These are phyloP conservation scores for Kuraishia piskuri DNA, from an alignment of 805 yeast species.

Conservation along the genomic window DNA sequence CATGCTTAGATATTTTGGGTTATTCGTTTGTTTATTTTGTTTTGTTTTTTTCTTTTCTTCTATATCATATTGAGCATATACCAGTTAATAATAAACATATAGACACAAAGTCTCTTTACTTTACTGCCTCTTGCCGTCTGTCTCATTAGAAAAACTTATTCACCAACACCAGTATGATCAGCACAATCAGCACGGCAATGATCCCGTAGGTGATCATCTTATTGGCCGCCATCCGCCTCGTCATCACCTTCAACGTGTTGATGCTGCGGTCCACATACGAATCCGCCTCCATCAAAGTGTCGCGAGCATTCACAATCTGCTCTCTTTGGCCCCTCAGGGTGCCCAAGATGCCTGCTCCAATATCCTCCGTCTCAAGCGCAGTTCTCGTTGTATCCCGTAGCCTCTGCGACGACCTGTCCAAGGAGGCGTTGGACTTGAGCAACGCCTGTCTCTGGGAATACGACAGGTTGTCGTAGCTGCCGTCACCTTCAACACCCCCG, in stretches of 20 bases:
- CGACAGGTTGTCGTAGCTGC: constrained; percentile 15
- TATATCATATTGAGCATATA: neutral
- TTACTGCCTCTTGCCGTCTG: neutral
- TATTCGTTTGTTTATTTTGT: neutral
- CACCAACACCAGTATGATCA: constrained; percentile 76
- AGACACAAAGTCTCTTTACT: neutral
- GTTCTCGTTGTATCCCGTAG: constrained; percentile 81
- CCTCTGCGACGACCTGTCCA: constrained; percentile 78
- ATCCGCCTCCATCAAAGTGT: constrained; percentile 84
- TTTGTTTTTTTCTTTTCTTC: neutral
- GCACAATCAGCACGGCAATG: constrained; percentile 74
- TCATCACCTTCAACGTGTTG: constrained; percentile 82
- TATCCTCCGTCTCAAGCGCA: constrained; percentile 85
- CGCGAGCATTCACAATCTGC: constrained; percentile 79
- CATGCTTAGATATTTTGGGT: constrained; percentile 10
- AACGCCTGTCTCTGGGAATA: constrained; percentile 76
- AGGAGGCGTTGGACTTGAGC: constrained; percentile 65
- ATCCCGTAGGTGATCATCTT: constrained; percentile 86
- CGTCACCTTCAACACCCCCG: constrained; percentile 13
- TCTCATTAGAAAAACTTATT: constrained; percentile 58
- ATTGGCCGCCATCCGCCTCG: constrained; percentile 86
- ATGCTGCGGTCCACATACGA: constrained; percentile 85
- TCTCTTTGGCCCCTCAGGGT: constrained; percentile 91
- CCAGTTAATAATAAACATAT: neutral
- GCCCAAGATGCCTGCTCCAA: constrained; percentile 84